These are phyloP conservation scores for Rhodamnia argentea DNA, from an alignment of 345 rosid species.

Conservation along the genomic window DNA sequence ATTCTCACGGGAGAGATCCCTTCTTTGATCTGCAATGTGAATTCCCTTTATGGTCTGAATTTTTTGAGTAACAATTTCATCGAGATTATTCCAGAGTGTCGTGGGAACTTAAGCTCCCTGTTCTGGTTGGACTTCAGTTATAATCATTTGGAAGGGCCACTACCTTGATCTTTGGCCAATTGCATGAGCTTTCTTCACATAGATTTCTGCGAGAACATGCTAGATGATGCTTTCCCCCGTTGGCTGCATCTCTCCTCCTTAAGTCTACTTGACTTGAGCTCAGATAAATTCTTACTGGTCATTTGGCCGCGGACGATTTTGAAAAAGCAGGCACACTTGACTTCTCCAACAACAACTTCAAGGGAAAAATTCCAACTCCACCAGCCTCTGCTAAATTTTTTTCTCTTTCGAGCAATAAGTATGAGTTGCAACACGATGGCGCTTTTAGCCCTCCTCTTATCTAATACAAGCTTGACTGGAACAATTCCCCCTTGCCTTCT, in stretches of 20 bases:
- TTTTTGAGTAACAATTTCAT: background rate
- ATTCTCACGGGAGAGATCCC: background rate
- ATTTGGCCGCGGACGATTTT: background rate
- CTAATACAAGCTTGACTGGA: slow-evolving; percentile 7
- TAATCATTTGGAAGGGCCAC: slow-evolving; percentile 1
- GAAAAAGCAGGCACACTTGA: background rate
- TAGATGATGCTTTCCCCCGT: slow-evolving; percentile 1
- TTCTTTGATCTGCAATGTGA: background rate
- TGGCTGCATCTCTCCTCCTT: background rate
- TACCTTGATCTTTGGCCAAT: slow-evolving; percentile 3
- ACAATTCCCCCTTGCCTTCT: slow-evolving; percentile 3
- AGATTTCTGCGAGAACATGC: background rate
- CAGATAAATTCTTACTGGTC: slow-evolving; percentile 4
- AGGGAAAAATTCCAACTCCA: background rate
- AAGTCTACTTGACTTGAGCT: slow-evolving; percentile 3
- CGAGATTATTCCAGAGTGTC: background rate
- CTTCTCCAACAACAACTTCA: background rate
- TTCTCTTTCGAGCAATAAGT: background rate
- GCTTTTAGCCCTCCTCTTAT: background rate
- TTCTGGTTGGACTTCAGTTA: background rate
- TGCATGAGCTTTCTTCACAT: background rate
- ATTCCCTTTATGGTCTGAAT: background rate
- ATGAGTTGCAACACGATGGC: background rate
- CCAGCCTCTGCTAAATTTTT: background rate
- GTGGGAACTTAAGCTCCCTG: background rate